Percentiles rank a stretch among this genome's conserved stretches.
Evolutionary conservation across 345 rosid genomes (phyloP).

Genomic region (Aurinia saxatilis): DNA sequence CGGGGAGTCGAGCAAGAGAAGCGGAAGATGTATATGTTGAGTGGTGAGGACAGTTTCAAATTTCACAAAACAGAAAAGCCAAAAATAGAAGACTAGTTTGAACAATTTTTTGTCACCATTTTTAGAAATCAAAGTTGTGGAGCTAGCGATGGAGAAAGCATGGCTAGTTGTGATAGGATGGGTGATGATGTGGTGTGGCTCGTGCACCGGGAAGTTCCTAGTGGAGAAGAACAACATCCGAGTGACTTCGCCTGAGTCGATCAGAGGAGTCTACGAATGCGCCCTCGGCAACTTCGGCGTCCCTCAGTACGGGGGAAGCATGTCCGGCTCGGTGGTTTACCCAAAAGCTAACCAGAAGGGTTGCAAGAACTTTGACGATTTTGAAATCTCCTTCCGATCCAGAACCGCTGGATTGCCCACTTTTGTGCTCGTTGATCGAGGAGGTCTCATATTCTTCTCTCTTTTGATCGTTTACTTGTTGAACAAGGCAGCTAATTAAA

Average conservation of each 20-base stretch:
- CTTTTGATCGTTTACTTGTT: background rate
- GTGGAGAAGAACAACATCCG: slow-evolving; percentile 64
- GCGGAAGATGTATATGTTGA: no score
- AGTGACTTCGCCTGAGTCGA: slow-evolving; percentile 85
- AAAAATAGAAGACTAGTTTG: background rate
- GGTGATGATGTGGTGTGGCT: slow-evolving; percentile 31
- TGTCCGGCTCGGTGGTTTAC: slow-evolving; percentile 78
- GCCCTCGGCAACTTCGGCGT: slow-evolving; percentile 97
- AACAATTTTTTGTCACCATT: background rate
- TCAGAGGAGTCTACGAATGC: slow-evolving; percentile 76
- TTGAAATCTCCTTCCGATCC: slow-evolving; percentile 51
- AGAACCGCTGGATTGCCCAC: slow-evolving; percentile 70
- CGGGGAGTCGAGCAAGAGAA: no score
- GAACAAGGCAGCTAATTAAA: background rate
- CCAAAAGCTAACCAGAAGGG: slow-evolving; percentile 71
- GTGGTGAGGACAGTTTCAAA: slow-evolving; percentile 2
- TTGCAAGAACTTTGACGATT: slow-evolving; percentile 56
- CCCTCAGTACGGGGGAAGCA: slow-evolving; percentile 97
- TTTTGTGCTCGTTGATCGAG: slow-evolving; percentile 81
- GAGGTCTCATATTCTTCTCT: slow-evolving; percentile 42
- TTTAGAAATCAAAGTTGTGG: background rate
- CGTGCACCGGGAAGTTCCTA: slow-evolving; percentile 58
- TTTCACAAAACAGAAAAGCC: background rate
- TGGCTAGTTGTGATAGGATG: background rate
- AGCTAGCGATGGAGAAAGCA: background rate